Base-by-base conservation (phyloP, 2,329 filamentous ascomycete genomes). In the Fonsecaea monophora region DNA sequence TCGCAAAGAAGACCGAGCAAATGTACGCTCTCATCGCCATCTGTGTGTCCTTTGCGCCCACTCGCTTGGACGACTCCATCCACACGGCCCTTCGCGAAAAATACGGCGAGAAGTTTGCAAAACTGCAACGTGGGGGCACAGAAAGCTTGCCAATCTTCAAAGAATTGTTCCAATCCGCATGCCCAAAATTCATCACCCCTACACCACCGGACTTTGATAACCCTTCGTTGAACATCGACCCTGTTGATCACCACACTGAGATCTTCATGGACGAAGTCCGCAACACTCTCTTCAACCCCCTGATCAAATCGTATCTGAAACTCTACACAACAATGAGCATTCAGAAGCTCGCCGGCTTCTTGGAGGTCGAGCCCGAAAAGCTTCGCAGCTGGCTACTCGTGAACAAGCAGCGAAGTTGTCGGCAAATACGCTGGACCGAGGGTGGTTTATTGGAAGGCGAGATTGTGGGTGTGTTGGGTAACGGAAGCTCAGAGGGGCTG, bases 181-280 rank as follows among this genome's bases (percentile, higher is more conserved):
- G 95, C 89, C 95, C 95, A 81, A 98, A 97, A 85, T 99, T 99
- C 87, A 99, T 99, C 86, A 96, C 91, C 70, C 95, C 95, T 60
- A 95, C 95, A 18, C 92, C 94, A 66, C 95, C 95, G 61, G 94
- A 99, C 83, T 99, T 99, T 80, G 95, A 98, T 78, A 94, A 96
- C 86, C 93, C 95, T 70, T 89, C 94, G 81, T 83, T 94, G 82
- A 99, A 99, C 85, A 86, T 98, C 75, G 95, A 99, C 83, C 95
- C 95, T 53, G 88, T 97, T 73, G 94, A 99, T 84, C 95, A 99
- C 85, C 94, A 99, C 82, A 89, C 97, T 72, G 86, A 91, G 75
- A 91, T 99, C 82, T 99, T 99, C 86, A 98, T 99, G 94, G 94
- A 97, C 74, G 95, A 99, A 85, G 94, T 99, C 81, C 97, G 96